These are phyloP conservation scores for Elsinoe necatrix DNA, from an alignment of 2,329 filamentous ascomycete species.

Conservation along the genomic window DNA sequence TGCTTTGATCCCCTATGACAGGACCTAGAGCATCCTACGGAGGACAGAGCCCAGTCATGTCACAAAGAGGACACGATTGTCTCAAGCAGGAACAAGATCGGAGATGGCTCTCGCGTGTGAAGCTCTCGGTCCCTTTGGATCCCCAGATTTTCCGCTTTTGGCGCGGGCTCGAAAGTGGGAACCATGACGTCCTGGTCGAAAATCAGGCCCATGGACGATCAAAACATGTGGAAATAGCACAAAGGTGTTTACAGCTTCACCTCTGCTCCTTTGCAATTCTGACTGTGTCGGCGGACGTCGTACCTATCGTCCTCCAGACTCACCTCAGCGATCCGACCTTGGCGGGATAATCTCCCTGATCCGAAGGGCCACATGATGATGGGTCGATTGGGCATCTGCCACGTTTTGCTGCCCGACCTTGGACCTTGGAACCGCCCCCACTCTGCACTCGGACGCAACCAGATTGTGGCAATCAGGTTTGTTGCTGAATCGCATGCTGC, in stretches of 20 bases:
- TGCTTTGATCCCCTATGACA: not conserved
- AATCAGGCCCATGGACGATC: slow-evolving; percentile 5
- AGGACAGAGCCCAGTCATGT: not conserved
- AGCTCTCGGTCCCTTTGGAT: not conserved
- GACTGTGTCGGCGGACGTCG: not conserved
- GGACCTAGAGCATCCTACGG: not conserved
- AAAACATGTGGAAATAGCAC: not conserved
- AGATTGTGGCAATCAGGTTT: not conserved
- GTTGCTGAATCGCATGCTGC: slow-evolving; percentile 12
- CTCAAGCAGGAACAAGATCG: not conserved
- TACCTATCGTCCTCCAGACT: too few relatives aligned
- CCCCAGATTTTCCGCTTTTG: slow-evolving; percentile 4
- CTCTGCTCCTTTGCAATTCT: not conserved
- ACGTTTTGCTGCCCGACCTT: slow-evolving; percentile 12
- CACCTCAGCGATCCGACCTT: too few relatives aligned
- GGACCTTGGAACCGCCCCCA: not conserved
- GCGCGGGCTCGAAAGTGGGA: not conserved
- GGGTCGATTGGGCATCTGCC: slow-evolving; percentile 1
- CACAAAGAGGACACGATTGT: not conserved
- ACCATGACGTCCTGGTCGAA: slow-evolving; percentile 14
- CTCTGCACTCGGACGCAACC: slow-evolving; percentile 6
- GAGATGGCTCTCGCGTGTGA: not conserved
- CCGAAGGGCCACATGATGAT: not conserved
- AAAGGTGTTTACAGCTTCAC: not conserved
- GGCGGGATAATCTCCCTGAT: not conserved